Percentiles rank a stretch among this genome's conserved stretches.
These are phyloP conservation scores for Castanea sativa DNA, from an alignment of 306 rosid species.

Conservation along the genomic window DNA sequence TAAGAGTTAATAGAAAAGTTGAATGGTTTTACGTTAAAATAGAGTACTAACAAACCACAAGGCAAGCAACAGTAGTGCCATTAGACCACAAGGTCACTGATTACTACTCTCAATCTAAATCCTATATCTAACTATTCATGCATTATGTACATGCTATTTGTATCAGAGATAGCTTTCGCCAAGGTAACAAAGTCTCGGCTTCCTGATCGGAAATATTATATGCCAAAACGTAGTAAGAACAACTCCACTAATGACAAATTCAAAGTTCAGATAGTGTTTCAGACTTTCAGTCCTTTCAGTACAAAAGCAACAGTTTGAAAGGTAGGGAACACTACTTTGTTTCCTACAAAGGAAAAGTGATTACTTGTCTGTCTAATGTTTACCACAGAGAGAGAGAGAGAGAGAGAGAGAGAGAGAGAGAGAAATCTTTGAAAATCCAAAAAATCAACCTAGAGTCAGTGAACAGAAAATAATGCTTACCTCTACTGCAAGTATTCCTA, in stretches of 20 bases:
- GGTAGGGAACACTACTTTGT: background rate
- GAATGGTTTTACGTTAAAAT: background rate
- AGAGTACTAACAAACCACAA: too few species aligned
- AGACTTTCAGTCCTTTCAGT: background rate
- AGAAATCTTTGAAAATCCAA: background rate
- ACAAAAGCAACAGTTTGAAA: background rate
- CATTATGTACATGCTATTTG: background rate
- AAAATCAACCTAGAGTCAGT: background rate
- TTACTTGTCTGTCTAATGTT: background rate
- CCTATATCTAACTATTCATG: background rate
- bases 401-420: too few species aligned
- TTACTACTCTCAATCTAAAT: background rate
- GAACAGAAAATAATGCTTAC: conserved; percentile 32
- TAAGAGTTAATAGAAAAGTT: background rate
- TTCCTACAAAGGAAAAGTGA: background rate
- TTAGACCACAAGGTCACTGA: background rate
- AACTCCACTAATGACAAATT: background rate
- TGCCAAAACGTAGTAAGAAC: background rate
- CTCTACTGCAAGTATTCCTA: conserved; percentile 81
- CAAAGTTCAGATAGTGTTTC: background rate
- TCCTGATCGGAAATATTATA: background rate
- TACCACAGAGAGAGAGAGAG: background rate
- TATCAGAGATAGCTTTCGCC: background rate
- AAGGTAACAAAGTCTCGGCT: background rate
- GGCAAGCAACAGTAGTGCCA: background rate